Evolutionary conservation across 305 asterid genomes (phyloP).

Genomic region (Plantago coronopus): DNA sequence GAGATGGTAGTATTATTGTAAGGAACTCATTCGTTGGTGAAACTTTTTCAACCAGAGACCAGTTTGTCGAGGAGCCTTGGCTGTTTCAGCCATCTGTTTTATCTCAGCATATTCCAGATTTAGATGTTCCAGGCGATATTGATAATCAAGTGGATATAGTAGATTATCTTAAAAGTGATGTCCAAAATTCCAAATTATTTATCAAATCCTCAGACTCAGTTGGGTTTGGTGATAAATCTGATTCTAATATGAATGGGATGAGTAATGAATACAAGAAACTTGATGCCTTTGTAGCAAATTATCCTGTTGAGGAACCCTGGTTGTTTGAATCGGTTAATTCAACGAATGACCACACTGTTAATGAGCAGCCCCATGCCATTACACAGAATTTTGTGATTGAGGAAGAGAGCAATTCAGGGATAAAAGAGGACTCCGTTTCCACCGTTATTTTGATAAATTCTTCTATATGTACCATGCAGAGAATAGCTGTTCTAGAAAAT

Average conservation of each 20-base stretch:
- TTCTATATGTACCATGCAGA: conserved; percentile 91
- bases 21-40: conserved; percentile 33
- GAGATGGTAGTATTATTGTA: conserved; percentile 22
- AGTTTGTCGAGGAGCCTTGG: conserved; percentile 91
- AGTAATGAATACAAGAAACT: conserved; percentile 23
- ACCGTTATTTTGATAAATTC: conserved; percentile 86
- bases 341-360: conserved; percentile 22
- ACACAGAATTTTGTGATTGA: conserved; percentile 44
- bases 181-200: conserved; percentile 29
- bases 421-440: conserved; percentile 48
- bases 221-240: conserved; percentile 27
- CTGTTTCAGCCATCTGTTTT: conserved; percentile 44
- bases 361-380: conserved; percentile 26
- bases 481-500: conserved; percentile 90
- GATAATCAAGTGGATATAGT: conserved; percentile 31
- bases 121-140: conserved; percentile 31
- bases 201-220: conserved; percentile 21
- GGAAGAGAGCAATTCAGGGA: conserved; percentile 38
- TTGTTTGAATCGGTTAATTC: conserved; percentile 38
- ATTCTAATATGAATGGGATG: conserved; percentile 27
- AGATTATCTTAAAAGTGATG: conserved; percentile 30
- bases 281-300: conserved; percentile 26
- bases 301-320: conserved; percentile 96
- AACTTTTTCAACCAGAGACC: conserved; percentile 30
- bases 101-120: conserved; percentile 31